These are phyloP conservation scores for Kappamyces sp. DNA, from an alignment of 192 early-diverging fungal genomes.

Conservation along the genomic window DNA sequence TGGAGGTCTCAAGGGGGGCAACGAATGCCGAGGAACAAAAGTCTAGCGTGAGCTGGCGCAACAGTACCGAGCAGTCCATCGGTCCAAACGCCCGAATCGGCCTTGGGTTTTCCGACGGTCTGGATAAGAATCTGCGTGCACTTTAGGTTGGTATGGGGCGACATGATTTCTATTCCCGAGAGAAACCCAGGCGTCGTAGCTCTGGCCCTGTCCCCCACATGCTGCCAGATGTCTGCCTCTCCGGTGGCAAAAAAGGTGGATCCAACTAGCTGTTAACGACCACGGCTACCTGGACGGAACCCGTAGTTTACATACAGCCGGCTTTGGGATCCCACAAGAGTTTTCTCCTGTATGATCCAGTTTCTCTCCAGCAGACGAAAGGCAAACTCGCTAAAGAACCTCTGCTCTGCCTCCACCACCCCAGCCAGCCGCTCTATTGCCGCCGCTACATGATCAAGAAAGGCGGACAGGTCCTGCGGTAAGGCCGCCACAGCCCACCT, in stretches of 20 bases:
- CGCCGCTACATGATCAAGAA: not conserved
- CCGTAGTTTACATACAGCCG: slow-evolving; percentile 10
- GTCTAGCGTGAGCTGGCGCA: no score
- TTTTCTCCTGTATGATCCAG: slow-evolving; percentile 6
- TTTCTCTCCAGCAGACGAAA: slow-evolving; percentile 1
- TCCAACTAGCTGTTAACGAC: not conserved
- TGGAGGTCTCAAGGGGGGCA: no score
- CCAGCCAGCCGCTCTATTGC: not conserved
- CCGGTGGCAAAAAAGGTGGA: not conserved
- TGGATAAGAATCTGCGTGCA: not conserved
- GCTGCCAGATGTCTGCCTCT: slow-evolving; percentile 12
- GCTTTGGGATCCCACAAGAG: not conserved
- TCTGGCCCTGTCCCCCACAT: not conserved
- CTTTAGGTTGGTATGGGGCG: not conserved
- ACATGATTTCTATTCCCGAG: not conserved
- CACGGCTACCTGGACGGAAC: slow-evolving; percentile 1
- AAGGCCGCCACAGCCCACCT: not conserved
- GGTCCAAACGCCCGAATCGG: no score
- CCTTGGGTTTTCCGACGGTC: not conserved
- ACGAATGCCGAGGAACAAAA: no score
- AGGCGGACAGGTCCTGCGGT: not conserved
- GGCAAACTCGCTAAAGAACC: slow-evolving; percentile 5
- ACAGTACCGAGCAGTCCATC: no score
- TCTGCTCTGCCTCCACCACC: not conserved
- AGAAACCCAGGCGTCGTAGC: no score